phyloP scores from a whole-genome alignment of 2,329 filamentous ascomycete species.

The Raffaelea ambrosiae region DNA sequence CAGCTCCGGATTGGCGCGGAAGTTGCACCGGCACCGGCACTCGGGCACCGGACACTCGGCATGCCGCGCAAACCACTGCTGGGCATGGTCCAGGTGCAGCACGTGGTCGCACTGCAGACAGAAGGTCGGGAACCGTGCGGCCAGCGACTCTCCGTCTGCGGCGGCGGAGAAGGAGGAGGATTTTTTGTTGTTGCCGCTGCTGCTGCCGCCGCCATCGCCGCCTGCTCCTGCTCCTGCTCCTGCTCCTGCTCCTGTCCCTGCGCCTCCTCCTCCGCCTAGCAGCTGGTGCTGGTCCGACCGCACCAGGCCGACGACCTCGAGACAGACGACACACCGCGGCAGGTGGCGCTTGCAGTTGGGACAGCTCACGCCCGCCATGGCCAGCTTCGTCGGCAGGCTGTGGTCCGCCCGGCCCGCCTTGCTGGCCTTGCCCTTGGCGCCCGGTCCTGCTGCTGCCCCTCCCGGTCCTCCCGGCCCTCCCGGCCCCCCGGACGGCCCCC shows the following conservation, averaged over 20 bases:
- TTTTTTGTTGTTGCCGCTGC: neutral
- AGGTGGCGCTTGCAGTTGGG: slow-evolving; percentile 59
- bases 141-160: slow-evolving; percentile 35
- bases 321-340: slow-evolving; percentile 58
- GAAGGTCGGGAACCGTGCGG: slow-evolving; percentile 58
- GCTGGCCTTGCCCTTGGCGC: slow-evolving; percentile 1
- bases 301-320: slow-evolving; percentile 57
- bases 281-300: slow-evolving; percentile 41
- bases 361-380: slow-evolving; percentile 52
- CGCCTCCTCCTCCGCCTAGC: too few relatives aligned
- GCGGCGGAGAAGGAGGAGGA: slow-evolving; percentile 25
- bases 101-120: slow-evolving; percentile 62
- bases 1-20: slow-evolving; percentile 50
- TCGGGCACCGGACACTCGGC: slow-evolving; percentile 61
- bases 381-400: slow-evolving; percentile 32
- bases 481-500: neutral
- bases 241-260: too few relatives aligned
- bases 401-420: neutral
- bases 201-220: neutral
- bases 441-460: neutral
- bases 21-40: slow-evolving; percentile 58
- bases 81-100: slow-evolving; percentile 57
- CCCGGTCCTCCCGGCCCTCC: neutral
- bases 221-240: slow-evolving; percentile 16
- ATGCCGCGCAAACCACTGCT: slow-evolving; percentile 58